Conservation (phyloP, 2,329 filamentous ascomycete genomes). For the Cordyceps pruinosa region DNA sequence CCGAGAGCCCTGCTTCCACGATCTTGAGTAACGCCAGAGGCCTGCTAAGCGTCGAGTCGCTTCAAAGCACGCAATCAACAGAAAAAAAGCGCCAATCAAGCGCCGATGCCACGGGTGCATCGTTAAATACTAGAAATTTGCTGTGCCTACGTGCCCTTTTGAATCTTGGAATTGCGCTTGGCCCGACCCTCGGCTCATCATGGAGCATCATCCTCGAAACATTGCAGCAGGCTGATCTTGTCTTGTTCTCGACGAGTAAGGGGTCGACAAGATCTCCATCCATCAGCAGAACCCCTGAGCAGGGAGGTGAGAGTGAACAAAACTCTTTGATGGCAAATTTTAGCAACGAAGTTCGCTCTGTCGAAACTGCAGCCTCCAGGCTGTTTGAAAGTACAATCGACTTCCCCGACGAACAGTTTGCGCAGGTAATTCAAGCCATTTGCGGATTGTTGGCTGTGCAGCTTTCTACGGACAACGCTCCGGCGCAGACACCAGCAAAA, state of each 20-base stretch:
- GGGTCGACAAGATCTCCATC: conserved; percentile 45
- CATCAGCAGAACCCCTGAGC: conserved; percentile 38
- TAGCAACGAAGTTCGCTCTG: conserved; percentile 73
- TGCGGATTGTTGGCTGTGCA: conserved; percentile 57
- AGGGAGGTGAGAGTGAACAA: conserved; percentile 44
- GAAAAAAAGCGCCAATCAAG: conserved; percentile 57
- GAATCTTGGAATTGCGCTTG: conserved; percentile 92
- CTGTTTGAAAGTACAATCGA: conserved; percentile 89
- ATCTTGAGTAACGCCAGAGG: conserved; percentile 66
- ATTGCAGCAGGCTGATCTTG: conserved; percentile 84
- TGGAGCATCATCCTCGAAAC: conserved; percentile 93
- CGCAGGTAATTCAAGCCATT: conserved; percentile 68
- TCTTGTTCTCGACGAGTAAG: conserved; percentile 62
- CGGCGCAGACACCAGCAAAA: conserved; percentile 14
- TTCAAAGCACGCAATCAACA: conserved; percentile 49
- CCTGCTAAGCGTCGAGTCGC: conserved; percentile 65
- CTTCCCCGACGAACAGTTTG: conserved; percentile 77
- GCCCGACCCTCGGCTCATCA: conserved; percentile 74
- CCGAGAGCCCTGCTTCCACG: conserved; percentile 42
- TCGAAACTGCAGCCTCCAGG: conserved; percentile 78
- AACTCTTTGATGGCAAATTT: conserved; percentile 57
- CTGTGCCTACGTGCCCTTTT: conserved; percentile 83
- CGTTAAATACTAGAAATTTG: conserved; percentile 80
- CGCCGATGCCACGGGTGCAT: conserved; percentile 44
- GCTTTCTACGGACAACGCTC: conserved; percentile 15